Evolutionary conservation across 1,284 basidiomycete genomes (phyloP).

Genomic region (Naganishia albida): DNA sequence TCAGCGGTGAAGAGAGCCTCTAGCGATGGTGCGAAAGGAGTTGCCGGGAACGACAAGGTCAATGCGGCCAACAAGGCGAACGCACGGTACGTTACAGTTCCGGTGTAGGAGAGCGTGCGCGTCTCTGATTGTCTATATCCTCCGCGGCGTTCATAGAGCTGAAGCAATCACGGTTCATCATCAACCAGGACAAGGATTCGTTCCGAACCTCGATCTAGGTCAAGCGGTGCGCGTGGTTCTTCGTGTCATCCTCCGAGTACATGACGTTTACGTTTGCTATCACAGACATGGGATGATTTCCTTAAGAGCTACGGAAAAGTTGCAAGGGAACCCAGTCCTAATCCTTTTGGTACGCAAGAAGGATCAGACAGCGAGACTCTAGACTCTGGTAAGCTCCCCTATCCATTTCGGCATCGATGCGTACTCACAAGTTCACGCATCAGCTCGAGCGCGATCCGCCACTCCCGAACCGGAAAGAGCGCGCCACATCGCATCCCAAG

Average conservation of each 20-base stretch:
- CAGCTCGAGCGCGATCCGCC: slow-evolving; percentile 18
- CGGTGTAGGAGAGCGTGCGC: neutral
- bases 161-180: slow-evolving; percentile 21
- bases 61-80: slow-evolving; percentile 19
- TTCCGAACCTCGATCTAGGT: slow-evolving; percentile 16
- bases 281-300: slow-evolving; percentile 18
- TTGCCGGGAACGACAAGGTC: neutral
- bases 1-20: slow-evolving; percentile 12
- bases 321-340: neutral
- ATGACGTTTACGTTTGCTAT: neutral
- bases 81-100: slow-evolving; percentile 16
- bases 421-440: neutral
- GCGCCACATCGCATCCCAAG: slow-evolving; percentile 8
- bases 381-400: slow-evolving; percentile 8
- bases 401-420: neutral
- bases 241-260: neutral
- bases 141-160: neutral
- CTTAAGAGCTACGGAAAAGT: slow-evolving; percentile 11
- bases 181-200: slow-evolving; percentile 28
- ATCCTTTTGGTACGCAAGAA: slow-evolving; percentile 4
- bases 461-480: slow-evolving; percentile 17
- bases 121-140: neutral
- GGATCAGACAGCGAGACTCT: neutral
- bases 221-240: slow-evolving; percentile 1
- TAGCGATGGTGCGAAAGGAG: neutral